A percentile compares a stretch with the other conserved stretches of the same genome.
phyloP scores from a whole-genome alignment of 129 eudicot species.

The Apium graveolens region DNA sequence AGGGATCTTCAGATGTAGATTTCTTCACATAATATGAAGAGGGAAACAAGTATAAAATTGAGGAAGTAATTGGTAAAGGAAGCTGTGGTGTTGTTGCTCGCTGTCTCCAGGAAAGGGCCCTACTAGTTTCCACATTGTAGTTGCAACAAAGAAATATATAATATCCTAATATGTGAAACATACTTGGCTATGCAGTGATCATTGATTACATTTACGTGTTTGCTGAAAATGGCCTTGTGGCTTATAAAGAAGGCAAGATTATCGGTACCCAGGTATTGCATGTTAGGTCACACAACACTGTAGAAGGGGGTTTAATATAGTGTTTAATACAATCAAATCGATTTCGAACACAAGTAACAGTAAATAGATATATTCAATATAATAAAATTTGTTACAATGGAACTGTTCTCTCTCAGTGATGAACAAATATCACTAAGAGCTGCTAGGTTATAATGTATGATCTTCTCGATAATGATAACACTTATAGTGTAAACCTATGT shows the following conservation, averaged over 20 bases:
- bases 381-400: too few relatives aligned
- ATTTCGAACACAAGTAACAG: too few relatives aligned
- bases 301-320: too few relatives aligned
- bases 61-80: slow-evolving; percentile 96
- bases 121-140: not conserved
- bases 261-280: slow-evolving; percentile 70
- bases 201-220: slow-evolving; percentile 77
- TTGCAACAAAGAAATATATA: slow-evolving; percentile 3
- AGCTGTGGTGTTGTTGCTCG: slow-evolving; percentile 95
- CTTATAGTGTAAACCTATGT: too few relatives aligned
- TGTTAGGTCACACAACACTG: too few relatives aligned
- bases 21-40: slow-evolving; percentile 97
- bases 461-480: too few relatives aligned
- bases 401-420: too few relatives aligned
- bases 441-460: too few relatives aligned
- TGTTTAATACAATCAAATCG: too few relatives aligned
- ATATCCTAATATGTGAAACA: not conserved
- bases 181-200: slow-evolving; percentile 45
- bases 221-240: slow-evolving; percentile 96
- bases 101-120: too few relatives aligned
- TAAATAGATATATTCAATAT: too few relatives aligned
- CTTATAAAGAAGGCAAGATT: slow-evolving; percentile 64
- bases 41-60: slow-evolving; percentile 80
- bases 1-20: slow-evolving; percentile 78
- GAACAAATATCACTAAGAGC: too few relatives aligned